These are phyloP conservation scores for Agrocybe pediades DNA, from an alignment of 768 basidiomycete species.

Conservation along the genomic window DNA sequence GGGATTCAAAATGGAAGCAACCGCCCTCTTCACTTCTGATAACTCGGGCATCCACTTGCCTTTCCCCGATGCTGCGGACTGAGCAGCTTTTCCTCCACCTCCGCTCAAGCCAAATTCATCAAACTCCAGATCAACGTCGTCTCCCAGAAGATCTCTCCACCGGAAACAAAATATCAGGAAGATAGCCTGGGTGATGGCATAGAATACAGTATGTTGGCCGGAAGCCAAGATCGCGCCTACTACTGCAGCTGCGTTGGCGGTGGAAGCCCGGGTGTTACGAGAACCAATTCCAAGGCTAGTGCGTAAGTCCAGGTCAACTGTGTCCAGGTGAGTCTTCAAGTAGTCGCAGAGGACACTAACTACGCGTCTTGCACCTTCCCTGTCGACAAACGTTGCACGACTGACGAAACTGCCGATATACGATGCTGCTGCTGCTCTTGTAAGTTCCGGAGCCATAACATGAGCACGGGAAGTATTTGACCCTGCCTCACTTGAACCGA, in stretches of 20 bases:
- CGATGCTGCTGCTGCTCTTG: slow-evolving; percentile 88
- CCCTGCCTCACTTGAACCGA: slow-evolving; percentile 6
- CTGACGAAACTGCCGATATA: slow-evolving; percentile 94
- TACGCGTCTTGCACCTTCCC: slow-evolving; percentile 70
- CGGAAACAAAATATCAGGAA: slow-evolving; percentile 98
- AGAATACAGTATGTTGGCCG: slow-evolving; percentile 75
- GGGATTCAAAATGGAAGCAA: slow-evolving; percentile 85
- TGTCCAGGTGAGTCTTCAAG: slow-evolving; percentile 74
- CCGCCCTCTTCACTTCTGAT: slow-evolving; percentile 73
- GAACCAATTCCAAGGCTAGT: slow-evolving; percentile 31
- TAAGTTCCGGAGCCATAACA: slow-evolving; percentile 61
- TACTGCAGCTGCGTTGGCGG: slow-evolving; percentile 13
- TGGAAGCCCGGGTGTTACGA: slow-evolving; percentile 2
- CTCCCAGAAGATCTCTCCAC: slow-evolving; percentile 82
- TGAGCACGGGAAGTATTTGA: slow-evolving; percentile 22
- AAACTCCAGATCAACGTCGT: slow-evolving; percentile 29
- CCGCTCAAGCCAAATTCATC: slow-evolving; percentile 3
- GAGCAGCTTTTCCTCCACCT: not conserved
- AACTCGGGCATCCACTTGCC: slow-evolving; percentile 88
- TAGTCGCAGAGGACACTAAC: slow-evolving; percentile 87
- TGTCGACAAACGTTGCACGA: slow-evolving; percentile 84
- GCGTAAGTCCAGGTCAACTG: slow-evolving; percentile 54
- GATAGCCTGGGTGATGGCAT: slow-evolving; percentile 88
- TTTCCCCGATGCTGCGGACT: slow-evolving; percentile 13
- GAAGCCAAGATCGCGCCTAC: slow-evolving; percentile 25